phyloP scores from a whole-genome alignment of 108 stramenopile genomes.

The Cyclotella choctawhatcheeana region DNA sequence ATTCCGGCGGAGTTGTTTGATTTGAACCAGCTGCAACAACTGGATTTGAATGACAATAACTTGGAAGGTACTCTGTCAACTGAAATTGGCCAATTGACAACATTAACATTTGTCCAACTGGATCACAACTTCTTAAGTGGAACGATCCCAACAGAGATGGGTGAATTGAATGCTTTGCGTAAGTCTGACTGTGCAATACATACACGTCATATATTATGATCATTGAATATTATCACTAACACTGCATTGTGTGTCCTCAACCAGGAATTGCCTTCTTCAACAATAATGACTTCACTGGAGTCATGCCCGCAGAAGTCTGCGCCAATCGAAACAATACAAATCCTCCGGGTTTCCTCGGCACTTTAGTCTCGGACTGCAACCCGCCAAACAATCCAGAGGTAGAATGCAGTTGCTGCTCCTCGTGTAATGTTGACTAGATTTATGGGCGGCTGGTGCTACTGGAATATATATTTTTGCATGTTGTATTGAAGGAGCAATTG shows the following conservation, averaged over 20 bases:
- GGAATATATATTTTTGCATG: constrained; percentile 3
- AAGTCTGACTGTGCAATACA: constrained; percentile 5
- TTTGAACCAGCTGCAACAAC: constrained; percentile 35
- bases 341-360: constrained; percentile 26
- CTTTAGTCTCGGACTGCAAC: constrained; percentile 22
- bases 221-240: background rate
- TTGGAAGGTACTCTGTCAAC: constrained; percentile 60
- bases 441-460: background rate
- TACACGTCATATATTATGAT: too few species aligned
- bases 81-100: constrained; percentile 50
- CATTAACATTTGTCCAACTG: constrained; percentile 52
- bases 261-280: constrained; percentile 29
- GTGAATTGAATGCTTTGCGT: constrained; percentile 36
- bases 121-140: constrained; percentile 59
- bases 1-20: constrained; percentile 28
- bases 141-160: constrained; percentile 63
- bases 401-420: constrained; percentile 33
- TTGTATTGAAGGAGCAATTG: background rate
- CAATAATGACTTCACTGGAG: constrained; percentile 45
- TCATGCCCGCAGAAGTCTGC: constrained; percentile 55
- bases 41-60: constrained; percentile 59
- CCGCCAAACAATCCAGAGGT: constrained; percentile 24
- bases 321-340: constrained; percentile 34
- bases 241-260: background rate
- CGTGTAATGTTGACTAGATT: constrained; percentile 13